Conservation (phyloP, 495 filamentous ascomycete species). For the Collariella sp. region DNA sequence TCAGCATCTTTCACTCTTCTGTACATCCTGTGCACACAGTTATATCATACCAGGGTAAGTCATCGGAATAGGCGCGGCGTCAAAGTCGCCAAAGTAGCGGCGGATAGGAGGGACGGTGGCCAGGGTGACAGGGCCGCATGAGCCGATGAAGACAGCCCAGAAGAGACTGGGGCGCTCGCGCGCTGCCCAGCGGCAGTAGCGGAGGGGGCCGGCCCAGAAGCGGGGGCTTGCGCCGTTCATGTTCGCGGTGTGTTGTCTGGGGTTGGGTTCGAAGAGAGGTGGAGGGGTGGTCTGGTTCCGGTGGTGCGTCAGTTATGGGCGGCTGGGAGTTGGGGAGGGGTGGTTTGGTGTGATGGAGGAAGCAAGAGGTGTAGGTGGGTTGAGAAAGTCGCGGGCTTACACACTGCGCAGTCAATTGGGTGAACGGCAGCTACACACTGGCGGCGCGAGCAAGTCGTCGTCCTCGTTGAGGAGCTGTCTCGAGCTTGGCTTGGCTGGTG, state of each 20-base stretch:
- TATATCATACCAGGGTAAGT: constrained; percentile 79
- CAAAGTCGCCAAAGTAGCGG: constrained; percentile 58
- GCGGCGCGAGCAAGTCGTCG: not conserved
- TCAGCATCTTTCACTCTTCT: not conserved
- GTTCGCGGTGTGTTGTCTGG: constrained; percentile 14
- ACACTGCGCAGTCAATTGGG: constrained; percentile 2
- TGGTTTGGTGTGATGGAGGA: too few relatives aligned
- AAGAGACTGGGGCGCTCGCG: constrained; percentile 83
- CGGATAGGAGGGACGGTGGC: constrained; percentile 61
- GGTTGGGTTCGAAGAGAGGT: not conserved
- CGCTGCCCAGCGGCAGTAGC: constrained; percentile 78
- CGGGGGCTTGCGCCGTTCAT: constrained; percentile 56
- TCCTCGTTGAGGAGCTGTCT: not conserved
- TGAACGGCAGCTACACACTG: constrained; percentile 1
- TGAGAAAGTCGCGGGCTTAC: not conserved
- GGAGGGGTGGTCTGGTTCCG: not conserved
- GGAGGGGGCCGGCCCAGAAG: constrained; percentile 75
- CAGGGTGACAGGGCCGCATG: constrained; percentile 59
- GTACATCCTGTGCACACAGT: not conserved
- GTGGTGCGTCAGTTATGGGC: not conserved
- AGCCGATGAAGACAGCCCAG: constrained; percentile 68
- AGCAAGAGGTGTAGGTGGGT: not conserved
- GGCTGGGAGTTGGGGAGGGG: not conserved
- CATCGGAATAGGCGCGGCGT: constrained; percentile 62
- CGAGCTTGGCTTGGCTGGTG: not conserved